Conservation (phyloP, 495 filamentous ascomycete species). For the Patellaria atrata region DNA sequence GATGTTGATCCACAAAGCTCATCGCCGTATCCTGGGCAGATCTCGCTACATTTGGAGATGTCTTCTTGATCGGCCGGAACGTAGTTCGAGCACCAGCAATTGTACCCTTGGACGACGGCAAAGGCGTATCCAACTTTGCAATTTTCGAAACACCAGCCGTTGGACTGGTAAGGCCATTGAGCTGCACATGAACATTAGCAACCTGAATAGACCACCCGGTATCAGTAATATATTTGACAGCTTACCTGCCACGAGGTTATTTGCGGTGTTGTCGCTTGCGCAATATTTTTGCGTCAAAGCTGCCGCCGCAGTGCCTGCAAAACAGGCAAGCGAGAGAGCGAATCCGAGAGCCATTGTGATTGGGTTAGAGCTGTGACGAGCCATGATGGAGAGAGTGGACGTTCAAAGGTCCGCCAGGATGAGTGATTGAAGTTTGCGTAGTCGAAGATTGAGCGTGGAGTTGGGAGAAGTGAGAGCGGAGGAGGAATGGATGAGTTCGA, state of each 20-base stretch:
- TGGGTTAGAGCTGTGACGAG: background rate
- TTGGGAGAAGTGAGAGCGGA: too few species aligned
- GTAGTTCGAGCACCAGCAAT: slow-evolving; percentile 69
- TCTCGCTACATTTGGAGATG: slow-evolving; percentile 36
- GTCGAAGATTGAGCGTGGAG: too few species aligned
- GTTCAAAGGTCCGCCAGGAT: background rate
- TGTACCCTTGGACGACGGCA: slow-evolving; percentile 45
- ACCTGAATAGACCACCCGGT: too few species aligned
- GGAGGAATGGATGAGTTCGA: too few species aligned
- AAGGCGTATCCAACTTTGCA: slow-evolving; percentile 50
- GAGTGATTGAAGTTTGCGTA: too few species aligned
- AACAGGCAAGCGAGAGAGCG: slow-evolving; percentile 1
- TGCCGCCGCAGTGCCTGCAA: background rate
- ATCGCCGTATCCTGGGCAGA: slow-evolving; percentile 51
- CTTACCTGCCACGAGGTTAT: slow-evolving; percentile 7
- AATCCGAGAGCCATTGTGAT: slow-evolving; percentile 1
- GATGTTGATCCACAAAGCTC: slow-evolving; percentile 48
- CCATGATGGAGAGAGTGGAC: background rate
- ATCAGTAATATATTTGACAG: background rate
- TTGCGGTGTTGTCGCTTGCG: slow-evolving; percentile 15
- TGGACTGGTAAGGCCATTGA: slow-evolving; percentile 46
- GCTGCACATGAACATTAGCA: slow-evolving; percentile 27
- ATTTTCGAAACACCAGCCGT: slow-evolving; percentile 42
- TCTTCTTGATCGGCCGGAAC: slow-evolving; percentile 35
- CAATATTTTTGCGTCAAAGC: slow-evolving; percentile 10